Percentiles rank a stretch among this genome's conserved stretches.
Evolutionary conservation across 2,329 filamentous ascomycete species (phyloP).

Genomic region (Biscogniauxia mediterranea): DNA sequence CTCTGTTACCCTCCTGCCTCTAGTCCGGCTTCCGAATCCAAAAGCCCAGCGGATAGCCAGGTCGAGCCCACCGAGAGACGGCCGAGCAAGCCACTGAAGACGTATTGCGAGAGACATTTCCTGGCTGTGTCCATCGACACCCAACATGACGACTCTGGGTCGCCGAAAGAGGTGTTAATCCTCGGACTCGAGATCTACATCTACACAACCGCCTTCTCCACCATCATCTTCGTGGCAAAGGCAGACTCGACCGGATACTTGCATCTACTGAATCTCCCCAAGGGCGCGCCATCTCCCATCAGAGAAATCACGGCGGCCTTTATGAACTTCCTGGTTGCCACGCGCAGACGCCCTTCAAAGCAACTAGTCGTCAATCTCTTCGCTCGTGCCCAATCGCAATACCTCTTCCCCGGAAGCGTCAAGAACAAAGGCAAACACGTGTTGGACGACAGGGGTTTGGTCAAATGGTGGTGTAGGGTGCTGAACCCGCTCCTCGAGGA

Average conservation of each 20-base stretch:
- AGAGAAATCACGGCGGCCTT: slow-evolving; percentile 73
- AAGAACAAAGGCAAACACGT: slow-evolving; percentile 87
- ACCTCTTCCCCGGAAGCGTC: slow-evolving; percentile 89
- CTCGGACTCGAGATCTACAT: slow-evolving; percentile 86
- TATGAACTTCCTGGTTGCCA: slow-evolving; percentile 69
- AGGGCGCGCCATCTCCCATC: slow-evolving; percentile 68
- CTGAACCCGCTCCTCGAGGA: slow-evolving; percentile 70
- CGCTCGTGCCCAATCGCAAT: slow-evolving; percentile 87
- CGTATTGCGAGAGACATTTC: slow-evolving; percentile 84
- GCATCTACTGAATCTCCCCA: slow-evolving; percentile 61
- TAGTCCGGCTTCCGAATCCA: slow-evolving; percentile 10
- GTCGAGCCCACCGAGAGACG: slow-evolving; percentile 59
- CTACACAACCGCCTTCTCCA: slow-evolving; percentile 77
- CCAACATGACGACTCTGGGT: slow-evolving; percentile 10
- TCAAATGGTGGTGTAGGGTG: slow-evolving; percentile 94
- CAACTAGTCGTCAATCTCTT: slow-evolving; percentile 84
- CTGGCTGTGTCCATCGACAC: slow-evolving; percentile 50
- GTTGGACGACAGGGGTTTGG: slow-evolving; percentile 81
- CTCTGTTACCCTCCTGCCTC: slow-evolving; percentile 78
- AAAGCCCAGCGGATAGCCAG: background rate
- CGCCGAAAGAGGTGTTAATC: slow-evolving; percentile 59
- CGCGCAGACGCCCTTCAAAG: slow-evolving; percentile 61
- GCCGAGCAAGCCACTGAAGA: slow-evolving; percentile 42
- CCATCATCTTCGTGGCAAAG: slow-evolving; percentile 92
- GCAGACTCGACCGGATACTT: slow-evolving; percentile 94